Base-by-base conservation (phyloP, 495 filamentous ascomycete genomes). In the Trypethelium eluteriae region DNA sequence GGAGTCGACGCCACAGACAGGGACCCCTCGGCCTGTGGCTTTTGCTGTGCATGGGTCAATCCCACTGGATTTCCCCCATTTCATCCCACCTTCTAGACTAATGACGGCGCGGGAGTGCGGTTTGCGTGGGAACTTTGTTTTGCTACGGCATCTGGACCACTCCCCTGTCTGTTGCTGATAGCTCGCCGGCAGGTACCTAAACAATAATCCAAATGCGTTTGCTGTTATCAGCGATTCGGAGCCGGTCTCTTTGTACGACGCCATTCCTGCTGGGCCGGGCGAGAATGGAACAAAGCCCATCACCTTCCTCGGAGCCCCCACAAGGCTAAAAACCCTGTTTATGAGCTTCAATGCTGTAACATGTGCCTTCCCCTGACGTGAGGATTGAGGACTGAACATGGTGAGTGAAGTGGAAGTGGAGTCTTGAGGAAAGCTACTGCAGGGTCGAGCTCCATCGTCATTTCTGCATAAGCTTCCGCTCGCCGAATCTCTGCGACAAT, bases 201-300 rank as follows among this genome's bases (percentile, higher is more conserved):
- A 59, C 32, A 59, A 36, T 59, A 34, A 35, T 34, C 53, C 53
- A 10, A 59, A 59, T 59, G 53, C 53, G 53, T 59, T 59, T 59
- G 53, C 53, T 59, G 53, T 59, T 59, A 59, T 59, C 53, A 59
- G 53, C 53, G 32, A 59, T 6, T 59, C 11, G 18, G 53, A 18
- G 7, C 53, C 14, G 53, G 5, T 59, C 32, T 59, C 53, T 59
- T 59, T 59, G 53, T 59, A 32, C 53, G 32, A 59, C 53, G 7
- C 25, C 53, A 32, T 36, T 59, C 32, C 53, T 59, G 53, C 18
- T 53, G 11, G 3, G 5, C 25, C n/a, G 14, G 6, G 36, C 53
- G 53, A 59, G 36, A 59, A 59, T 59, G 53, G 53, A 59, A 59
- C 53, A 59, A 59, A 59, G 53, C 53, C 18, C 53, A 59, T 18